phyloP scores from a whole-genome alignment of 2,329 filamentous ascomycete genomes.

The Diaporthe citriasiana region DNA sequence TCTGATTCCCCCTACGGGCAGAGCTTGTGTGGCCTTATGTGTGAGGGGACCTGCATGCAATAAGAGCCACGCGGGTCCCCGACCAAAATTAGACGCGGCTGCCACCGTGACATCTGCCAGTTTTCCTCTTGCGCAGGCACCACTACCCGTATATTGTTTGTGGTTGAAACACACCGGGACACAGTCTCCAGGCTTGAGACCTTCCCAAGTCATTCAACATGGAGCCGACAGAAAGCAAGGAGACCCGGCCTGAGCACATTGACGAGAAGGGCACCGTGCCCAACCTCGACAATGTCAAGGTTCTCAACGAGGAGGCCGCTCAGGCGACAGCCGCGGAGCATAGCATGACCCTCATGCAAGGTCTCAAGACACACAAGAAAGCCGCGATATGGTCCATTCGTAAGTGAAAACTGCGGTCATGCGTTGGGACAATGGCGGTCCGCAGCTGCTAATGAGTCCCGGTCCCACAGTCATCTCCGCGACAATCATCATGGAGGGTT shows the following conservation, averaged over 20 bases:
- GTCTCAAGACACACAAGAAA: conserved; percentile 56
- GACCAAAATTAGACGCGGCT: conserved; percentile 13
- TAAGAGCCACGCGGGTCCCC: conserved; percentile 35
- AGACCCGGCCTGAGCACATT: conserved; percentile 36
- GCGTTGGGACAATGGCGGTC: too few species aligned
- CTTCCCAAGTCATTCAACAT: conserved; percentile 22
- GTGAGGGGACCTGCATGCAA: conserved; percentile 16
- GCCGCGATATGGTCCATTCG: conserved; percentile 58
- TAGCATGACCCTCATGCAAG: conserved; percentile 52
- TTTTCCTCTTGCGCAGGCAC: background rate
- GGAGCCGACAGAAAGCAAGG: conserved; percentile 41
- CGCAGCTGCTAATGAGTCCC: background rate
- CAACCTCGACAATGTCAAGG: conserved; percentile 52
- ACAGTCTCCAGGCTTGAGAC: background rate
- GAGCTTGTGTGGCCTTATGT: background rate
- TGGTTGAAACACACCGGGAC: background rate
- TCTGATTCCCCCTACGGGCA: background rate
- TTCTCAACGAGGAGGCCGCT: conserved; percentile 54
- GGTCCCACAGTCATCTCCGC: conserved; percentile 55
- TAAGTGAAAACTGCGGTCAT: conserved; percentile 44
- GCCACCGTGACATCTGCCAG: conserved; percentile 36
- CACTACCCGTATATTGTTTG: background rate
- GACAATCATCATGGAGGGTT: conserved; percentile 66
- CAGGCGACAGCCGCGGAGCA: conserved; percentile 56
- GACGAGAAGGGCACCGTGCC: conserved; percentile 48